Conservation (phyloP, 345 rosid species). For the Gossypioides kirkii region DNA sequence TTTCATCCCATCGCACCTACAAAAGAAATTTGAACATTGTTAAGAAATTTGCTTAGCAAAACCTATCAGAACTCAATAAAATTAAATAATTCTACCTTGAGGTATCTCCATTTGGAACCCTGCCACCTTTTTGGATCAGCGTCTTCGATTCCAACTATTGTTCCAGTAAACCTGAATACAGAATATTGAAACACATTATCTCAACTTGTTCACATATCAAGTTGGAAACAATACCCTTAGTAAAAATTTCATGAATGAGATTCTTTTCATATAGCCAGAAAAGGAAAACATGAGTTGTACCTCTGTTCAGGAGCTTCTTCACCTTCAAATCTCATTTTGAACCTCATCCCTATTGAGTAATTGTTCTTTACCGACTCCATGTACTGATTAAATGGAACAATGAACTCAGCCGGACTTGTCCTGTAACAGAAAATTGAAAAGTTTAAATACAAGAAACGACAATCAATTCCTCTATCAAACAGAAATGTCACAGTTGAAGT, state of each 20-base stretch:
- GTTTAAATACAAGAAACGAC: not conserved
- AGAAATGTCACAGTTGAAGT: not conserved
- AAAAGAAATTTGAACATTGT: not conserved
- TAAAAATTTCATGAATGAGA: not conserved
- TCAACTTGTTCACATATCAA: not conserved
- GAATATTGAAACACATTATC: not conserved
- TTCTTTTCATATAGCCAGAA: not conserved
- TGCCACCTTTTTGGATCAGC: slow-evolving; percentile 55
- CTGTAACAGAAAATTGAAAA: slow-evolving; percentile 30
- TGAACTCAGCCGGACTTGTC: slow-evolving; percentile 82
- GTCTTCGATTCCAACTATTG: slow-evolving; percentile 71
- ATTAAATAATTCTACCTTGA: slow-evolving; percentile 40
- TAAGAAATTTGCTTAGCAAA: not conserved
- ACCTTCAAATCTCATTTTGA: slow-evolving; percentile 89
- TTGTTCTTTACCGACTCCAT: slow-evolving; percentile 64
- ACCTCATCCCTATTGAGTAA: slow-evolving; percentile 77
- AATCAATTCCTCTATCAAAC: not conserved
- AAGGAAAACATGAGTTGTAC: slow-evolving; percentile 21
- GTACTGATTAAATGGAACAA: slow-evolving; percentile 70
- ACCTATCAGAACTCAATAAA: not conserved
- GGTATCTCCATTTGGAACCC: slow-evolving; percentile 77
- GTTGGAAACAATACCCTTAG: not conserved
- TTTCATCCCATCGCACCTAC: slow-evolving; percentile 90
- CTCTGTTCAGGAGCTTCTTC: slow-evolving; percentile 92
- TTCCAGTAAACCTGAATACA: slow-evolving; percentile 61